A percentile compares a stretch with the other conserved stretches of the same genome.
These are phyloP conservation scores for Pichia kluyveri DNA, from an alignment of 805 yeast species.

Conservation along the genomic window DNA sequence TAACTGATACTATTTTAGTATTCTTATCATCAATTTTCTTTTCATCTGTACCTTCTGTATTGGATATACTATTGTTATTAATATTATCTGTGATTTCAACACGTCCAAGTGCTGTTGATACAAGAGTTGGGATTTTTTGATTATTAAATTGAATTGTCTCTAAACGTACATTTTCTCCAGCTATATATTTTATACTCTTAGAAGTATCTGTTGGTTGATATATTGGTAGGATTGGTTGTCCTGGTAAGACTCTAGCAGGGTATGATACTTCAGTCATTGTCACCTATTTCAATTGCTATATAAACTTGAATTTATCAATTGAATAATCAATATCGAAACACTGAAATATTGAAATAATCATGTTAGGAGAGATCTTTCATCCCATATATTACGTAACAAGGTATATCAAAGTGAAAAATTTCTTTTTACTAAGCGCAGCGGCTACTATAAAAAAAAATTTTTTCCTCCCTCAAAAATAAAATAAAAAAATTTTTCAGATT, in stretches of 20 bases:
- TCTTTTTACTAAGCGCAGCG: too few species aligned
- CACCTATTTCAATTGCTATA: neutral
- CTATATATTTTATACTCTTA: conserved; percentile 30
- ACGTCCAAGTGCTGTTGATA: conserved; percentile 57
- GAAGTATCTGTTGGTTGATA: conserved; percentile 24
- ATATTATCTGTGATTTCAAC: conserved; percentile 22
- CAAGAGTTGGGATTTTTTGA: conserved; percentile 31
- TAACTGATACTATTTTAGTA: conserved; percentile 12
- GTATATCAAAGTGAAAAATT: neutral
- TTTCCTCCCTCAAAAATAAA: neutral
- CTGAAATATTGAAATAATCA: too few species aligned
- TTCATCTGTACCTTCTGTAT: conserved; percentile 3
- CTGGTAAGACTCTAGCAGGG: conserved; percentile 63
- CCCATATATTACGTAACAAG: neutral
- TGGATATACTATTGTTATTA: neutral
- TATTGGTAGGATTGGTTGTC: conserved; percentile 65
- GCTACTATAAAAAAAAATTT: neutral
- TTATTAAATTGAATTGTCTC: conserved; percentile 35
- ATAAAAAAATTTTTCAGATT: neutral
- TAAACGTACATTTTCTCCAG: conserved; percentile 61
- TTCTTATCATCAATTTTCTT: conserved; percentile 3
- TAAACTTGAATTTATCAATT: too few species aligned
- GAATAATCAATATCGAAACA: too few species aligned
- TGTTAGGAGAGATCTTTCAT: too few species aligned
- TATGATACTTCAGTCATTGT: conserved; percentile 10